Evolutionary conservation across 2,329 filamentous ascomycete species (phyloP), one percentile per base, ranked within the genome.

Genomic region (Fusarium illudens): DNA sequence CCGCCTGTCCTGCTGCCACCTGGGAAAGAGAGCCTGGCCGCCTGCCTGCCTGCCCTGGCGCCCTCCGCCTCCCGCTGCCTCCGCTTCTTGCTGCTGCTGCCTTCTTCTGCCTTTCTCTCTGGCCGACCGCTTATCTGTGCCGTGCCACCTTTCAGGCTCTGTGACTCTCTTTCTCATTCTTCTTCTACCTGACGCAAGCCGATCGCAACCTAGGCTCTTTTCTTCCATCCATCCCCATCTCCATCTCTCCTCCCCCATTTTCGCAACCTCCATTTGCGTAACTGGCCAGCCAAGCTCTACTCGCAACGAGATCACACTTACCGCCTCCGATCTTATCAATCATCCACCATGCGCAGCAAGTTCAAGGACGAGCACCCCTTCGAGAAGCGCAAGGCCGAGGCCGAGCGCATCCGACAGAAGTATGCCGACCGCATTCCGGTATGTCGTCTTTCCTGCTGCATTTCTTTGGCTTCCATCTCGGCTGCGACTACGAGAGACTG

Each of bases 291-390:
- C 53, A 54, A 46, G 55, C 65, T 51, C 48, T 51, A 67, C 49
- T 51, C 30, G 17, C 39, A 27, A 44, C 60, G 34, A 59, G 53
- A 62, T 30, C 22, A 67, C 62, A 58, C 65, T 66, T 61, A 66
- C 69, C 67, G 64, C 62, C 46, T 60, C 57, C 51, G 49, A 58
- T 48, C 48, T 62, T 56, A 68, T 67, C 64, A 49, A 34, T 59
- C 51, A 66, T 48, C 73, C 86, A 93, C 78, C 73, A 97, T 97
- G 94, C 92, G 94, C 80, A 97, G 93, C 87, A 98, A 98, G 90
- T 99, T 99, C 84, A 99, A 99, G 94, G 96, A 99, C 90, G 96
- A 98, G 89, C 96, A 98, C 83, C 94, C 93, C 76, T 98, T 98
- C 81, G 96, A 98, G 91, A 99, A 99, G 93, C 94, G 96, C 86